phyloP scores from a whole-genome alignment of 495 filamentous ascomycete species.

The Aspergillus carlsbadensis region DNA sequence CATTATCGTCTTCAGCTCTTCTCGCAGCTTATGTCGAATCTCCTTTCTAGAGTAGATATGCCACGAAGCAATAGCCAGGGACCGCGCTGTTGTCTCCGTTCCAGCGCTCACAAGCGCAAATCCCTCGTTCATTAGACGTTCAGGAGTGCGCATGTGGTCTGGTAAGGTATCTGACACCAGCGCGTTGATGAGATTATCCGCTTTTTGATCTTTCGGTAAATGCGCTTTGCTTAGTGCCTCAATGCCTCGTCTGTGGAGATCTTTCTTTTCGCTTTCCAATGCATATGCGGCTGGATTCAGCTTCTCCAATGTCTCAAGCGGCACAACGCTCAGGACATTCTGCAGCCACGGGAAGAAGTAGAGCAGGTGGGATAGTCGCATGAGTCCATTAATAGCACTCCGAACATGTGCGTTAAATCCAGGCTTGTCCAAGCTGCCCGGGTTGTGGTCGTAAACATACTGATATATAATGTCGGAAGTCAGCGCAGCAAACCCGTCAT shows the following conservation, averaged over 20 bases:
- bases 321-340: conserved; percentile 14
- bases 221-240: too few species aligned
- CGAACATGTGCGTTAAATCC: conserved; percentile 18
- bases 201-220: too few species aligned
- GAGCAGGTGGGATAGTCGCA: conserved; percentile 10
- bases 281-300: conserved; percentile 15
- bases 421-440: conserved; percentile 22
- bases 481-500: conserved; percentile 24
- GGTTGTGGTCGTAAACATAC: conserved; percentile 26
- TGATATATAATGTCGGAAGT: conserved; percentile 28
- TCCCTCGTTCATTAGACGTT: conserved; percentile 41
- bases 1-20: conserved; percentile 30
- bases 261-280: conserved; percentile 14
- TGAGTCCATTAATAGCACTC: background rate
- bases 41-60: conserved; percentile 25
- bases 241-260: conserved; percentile 4
- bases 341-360: conserved; percentile 24
- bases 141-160: conserved; percentile 10
- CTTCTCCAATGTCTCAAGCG: conserved; percentile 7
- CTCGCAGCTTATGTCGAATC: conserved; percentile 13
- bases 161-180: conserved; percentile 12
- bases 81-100: conserved; percentile 32
- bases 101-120: conserved; percentile 33
- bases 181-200: background rate
- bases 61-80: conserved; percentile 27